A percentile compares a stretch with the other conserved stretches of the same genome.
phyloP scores from a whole-genome alignment of 1,284 basidiomycete genomes.

The Nidula niveotomentosa region DNA sequence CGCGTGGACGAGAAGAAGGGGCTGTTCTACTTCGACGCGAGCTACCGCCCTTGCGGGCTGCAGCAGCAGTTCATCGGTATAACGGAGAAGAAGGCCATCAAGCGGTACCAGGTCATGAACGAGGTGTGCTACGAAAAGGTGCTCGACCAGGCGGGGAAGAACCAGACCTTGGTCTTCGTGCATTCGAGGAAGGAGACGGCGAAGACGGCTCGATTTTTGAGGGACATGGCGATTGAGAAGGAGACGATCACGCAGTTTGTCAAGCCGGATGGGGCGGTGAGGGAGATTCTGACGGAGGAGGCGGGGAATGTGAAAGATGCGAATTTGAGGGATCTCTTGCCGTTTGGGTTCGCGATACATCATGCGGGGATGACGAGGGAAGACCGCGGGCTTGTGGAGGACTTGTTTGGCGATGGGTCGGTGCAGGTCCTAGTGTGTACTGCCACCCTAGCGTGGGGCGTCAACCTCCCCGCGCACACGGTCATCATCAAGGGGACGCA shows the following conservation, averaged over 20 bases:
- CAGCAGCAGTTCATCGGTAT: constrained; percentile 98
- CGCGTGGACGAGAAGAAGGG: constrained; percentile 93
- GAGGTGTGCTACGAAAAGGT: constrained; percentile 99
- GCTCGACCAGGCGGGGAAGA: constrained; percentile 89
- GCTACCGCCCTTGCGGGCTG: constrained; percentile 91
- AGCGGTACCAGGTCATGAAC: constrained; percentile 97
- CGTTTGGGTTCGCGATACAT: constrained; percentile 97
- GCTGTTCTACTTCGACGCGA: constrained; percentile 96
- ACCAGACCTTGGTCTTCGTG: constrained; percentile 94
- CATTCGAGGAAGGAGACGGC: constrained; percentile 99
- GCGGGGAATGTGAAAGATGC: constrained; percentile 83
- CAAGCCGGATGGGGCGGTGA: constrained; percentile 85
- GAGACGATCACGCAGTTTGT: constrained; percentile 96
- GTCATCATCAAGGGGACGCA: constrained; percentile 99
- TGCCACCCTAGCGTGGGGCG: constrained; percentile 99
- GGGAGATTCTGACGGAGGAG: constrained; percentile 88
- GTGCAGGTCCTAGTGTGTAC: constrained; percentile 97
- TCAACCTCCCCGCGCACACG: constrained; percentile 96
- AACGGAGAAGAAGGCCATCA: constrained; percentile 99
- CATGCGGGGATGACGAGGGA: constrained; percentile 99
- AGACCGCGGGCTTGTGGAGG: constrained; percentile 92
- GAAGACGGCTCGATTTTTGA: constrained; percentile 94
- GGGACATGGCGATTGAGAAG: constrained; percentile 95
- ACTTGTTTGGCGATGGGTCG: constrained; percentile 91
- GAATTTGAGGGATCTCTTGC: constrained; percentile 88